These are phyloP conservation scores for Claviceps sp. DNA, from an alignment of 2,329 filamentous ascomycete species.

Conservation along the genomic window DNA sequence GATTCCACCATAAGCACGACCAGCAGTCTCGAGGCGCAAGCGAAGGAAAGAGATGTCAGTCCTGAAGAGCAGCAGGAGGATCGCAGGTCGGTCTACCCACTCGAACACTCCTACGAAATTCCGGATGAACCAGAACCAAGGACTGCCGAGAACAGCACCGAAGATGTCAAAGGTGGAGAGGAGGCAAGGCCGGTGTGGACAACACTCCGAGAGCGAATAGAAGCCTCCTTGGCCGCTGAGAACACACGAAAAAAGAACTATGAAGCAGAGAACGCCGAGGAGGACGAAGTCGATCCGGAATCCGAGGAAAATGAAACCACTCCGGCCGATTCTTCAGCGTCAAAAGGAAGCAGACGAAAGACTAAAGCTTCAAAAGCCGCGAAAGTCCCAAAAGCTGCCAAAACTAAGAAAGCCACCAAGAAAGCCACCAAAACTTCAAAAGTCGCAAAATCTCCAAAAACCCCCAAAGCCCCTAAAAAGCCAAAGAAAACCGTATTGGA, in stretches of 20 bases:
- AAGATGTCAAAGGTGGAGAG: neutral
- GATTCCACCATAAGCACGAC: neutral
- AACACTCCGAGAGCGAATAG: constrained; percentile 16
- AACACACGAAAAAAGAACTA: neutral
- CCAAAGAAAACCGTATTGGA: constrained; percentile 6
- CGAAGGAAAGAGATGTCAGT: neutral
- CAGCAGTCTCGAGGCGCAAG: neutral
- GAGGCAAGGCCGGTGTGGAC: constrained; percentile 14
- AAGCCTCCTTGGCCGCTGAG: constrained; percentile 2
- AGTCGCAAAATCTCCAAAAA: neutral
- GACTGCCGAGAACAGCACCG: neutral
- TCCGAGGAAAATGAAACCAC: neutral
- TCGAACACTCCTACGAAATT: neutral
- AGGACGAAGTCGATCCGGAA: neutral
- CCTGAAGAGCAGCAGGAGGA: neutral
- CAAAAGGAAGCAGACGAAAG: neutral
- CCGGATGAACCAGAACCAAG: neutral
- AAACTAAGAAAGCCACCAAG: neutral
- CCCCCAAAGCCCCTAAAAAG: neutral
- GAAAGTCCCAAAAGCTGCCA: neutral
- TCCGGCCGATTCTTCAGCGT: neutral
- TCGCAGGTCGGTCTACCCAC: neutral
- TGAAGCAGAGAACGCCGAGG: constrained; percentile 1
- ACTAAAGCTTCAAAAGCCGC: neutral
- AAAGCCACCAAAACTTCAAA: neutral